A percentile compares a stretch with the other conserved stretches of the same genome.
Conservation (phyloP, 306 rosid species). For the Trichosanthes truncata region DNA sequence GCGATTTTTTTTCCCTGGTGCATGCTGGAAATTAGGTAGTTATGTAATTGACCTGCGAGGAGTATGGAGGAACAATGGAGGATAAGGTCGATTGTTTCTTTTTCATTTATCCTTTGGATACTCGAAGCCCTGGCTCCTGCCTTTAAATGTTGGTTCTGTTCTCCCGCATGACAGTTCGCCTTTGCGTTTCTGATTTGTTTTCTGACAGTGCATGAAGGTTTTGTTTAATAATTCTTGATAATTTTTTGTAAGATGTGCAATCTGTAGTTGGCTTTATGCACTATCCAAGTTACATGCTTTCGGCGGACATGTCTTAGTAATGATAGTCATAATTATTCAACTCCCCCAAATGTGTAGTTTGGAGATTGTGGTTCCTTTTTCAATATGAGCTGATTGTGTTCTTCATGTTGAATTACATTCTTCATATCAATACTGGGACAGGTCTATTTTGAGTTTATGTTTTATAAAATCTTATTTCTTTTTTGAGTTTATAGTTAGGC, state of each 20-base stretch:
- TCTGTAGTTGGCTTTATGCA: neutral
- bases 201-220: neutral
- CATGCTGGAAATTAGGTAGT: neutral
- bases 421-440: neutral
- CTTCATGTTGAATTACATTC: neutral
- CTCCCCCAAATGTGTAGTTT: neutral
- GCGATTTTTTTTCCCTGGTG: neutral
- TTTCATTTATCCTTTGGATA: neutral
- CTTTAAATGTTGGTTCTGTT: neutral
- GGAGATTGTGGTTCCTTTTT: neutral
- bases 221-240: neutral
- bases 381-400: neutral
- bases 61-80: neutral
- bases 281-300: neutral
- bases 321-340: neutral
- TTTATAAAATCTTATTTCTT: neutral
- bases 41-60: neutral
- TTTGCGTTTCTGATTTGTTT: neutral
- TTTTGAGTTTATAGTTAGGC: neutral
- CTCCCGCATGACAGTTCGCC: neutral
- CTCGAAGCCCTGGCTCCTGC: neutral
- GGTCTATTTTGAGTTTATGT: neutral
- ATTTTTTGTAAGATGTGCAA: neutral
- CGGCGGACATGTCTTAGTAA: neutral
- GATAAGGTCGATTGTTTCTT: neutral